Percentiles rank a stretch among this genome's conserved stretches.
Conservation (phyloP, 2,329 filamentous ascomycete species). For the Stagonosporopsis cucurbitacearum region DNA sequence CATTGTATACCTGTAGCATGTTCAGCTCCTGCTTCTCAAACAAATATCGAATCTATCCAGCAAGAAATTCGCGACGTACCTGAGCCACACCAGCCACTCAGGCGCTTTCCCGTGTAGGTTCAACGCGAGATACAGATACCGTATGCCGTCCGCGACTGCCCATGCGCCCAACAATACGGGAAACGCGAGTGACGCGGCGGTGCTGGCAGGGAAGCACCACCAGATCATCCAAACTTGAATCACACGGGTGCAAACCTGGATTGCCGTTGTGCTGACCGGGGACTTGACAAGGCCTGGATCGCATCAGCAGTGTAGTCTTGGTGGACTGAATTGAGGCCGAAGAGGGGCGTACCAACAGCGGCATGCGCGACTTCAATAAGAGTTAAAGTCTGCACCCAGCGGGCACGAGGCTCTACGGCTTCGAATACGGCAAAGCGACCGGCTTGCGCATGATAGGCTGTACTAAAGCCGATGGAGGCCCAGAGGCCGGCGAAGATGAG, state of each 20-base stretch:
- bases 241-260: slow-evolving; percentile 33
- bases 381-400: slow-evolving; percentile 31
- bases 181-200: slow-evolving; percentile 27
- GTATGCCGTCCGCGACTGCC: slow-evolving; percentile 29
- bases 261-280: slow-evolving; percentile 31
- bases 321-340: too few relatives aligned
- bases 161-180: slow-evolving; percentile 30
- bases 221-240: slow-evolving; percentile 42
- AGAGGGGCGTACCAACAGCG: slow-evolving; percentile 21
- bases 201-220: slow-evolving; percentile 28
- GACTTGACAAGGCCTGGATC: slow-evolving; percentile 30
- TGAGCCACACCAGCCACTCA: slow-evolving; percentile 24
- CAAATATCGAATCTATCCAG: too few relatives aligned
- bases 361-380: slow-evolving; percentile 33
- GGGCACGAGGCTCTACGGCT: slow-evolving; percentile 19
- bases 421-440: slow-evolving; percentile 20
- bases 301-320: not conserved
- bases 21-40: not conserved
- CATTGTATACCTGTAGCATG: slow-evolving; percentile 20
- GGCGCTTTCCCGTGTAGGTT: slow-evolving; percentile 30
- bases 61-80: slow-evolving; percentile 11
- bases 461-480: slow-evolving; percentile 18
- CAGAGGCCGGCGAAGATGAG: slow-evolving; percentile 29
- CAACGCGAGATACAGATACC: slow-evolving; percentile 31
- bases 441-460: not conserved